Conservation (phyloP, 2,329 filamentous ascomycete genomes). For the Blastomyces percursus region DNA sequence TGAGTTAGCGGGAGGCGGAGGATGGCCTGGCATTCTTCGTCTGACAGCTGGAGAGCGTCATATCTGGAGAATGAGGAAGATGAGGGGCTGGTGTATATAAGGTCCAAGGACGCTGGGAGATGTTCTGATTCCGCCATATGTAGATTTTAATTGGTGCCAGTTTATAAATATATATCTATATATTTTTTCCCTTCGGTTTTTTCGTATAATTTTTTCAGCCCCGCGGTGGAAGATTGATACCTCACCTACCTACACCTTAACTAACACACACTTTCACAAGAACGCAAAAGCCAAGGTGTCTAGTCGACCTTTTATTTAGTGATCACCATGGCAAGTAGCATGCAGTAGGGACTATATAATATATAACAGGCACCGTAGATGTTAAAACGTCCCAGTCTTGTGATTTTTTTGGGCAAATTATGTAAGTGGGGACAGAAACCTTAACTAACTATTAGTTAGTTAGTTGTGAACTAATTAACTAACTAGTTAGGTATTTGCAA, state of each 20-base stretch:
- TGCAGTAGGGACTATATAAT: not conserved
- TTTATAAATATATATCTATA: not conserved
- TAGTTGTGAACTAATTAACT: too few species aligned
- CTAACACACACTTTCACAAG: not conserved
- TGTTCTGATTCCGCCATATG: not conserved
- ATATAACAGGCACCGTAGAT: not conserved
- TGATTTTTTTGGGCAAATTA: not conserved
- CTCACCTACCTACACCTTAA: too few species aligned
- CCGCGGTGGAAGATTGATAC: too few species aligned
- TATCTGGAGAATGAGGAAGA: conserved; percentile 20
- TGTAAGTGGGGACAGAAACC: not conserved
- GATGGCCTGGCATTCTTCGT: conserved; percentile 24
- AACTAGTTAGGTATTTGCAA: too few species aligned
- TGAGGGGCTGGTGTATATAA: conserved; percentile 21
- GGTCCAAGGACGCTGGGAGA: conserved; percentile 20
- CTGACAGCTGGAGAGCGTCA: conserved; percentile 27
- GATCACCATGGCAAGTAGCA: not conserved
- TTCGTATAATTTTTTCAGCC: not conserved
- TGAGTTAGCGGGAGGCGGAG: conserved; percentile 19
- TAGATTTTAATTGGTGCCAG: not conserved
- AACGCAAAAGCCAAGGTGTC: not conserved
- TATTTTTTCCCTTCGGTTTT: not conserved
- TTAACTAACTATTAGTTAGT: not conserved
- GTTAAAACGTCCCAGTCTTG: too few species aligned
- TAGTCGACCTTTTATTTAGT: not conserved